phyloP scores from a whole-genome alignment of 1,139 yeast species.

The Spencermartinsiella ligniputridi region DNA sequence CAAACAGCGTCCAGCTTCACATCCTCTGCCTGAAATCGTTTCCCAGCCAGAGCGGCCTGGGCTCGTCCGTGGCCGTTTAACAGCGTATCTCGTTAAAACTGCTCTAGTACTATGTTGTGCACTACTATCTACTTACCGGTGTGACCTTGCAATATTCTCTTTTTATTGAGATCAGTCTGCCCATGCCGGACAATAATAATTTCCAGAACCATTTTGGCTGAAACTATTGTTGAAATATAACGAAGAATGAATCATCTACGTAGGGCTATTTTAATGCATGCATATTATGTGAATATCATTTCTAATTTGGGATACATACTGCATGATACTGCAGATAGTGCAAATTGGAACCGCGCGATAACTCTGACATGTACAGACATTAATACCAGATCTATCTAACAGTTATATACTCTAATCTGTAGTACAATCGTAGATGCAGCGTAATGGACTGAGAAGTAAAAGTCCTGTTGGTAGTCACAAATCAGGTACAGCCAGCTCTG shows the following conservation, averaged over 20 bases:
- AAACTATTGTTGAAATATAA: too few species aligned
- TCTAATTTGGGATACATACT: too few species aligned
- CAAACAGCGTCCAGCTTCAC: conserved; percentile 26
- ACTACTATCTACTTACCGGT: conserved; percentile 16
- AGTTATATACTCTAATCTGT: too few species aligned
- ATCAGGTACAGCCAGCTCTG: neutral
- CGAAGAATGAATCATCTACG: too few species aligned
- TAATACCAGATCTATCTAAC: too few species aligned
- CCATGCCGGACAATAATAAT: conserved; percentile 73
- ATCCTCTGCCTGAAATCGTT: conserved; percentile 14
- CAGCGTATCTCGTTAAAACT: conserved; percentile 16
- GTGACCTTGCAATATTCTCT: conserved; percentile 74
- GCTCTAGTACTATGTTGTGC: neutral
- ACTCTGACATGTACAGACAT: too few species aligned
- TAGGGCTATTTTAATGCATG: too few species aligned
- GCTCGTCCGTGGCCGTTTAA: conserved; percentile 24
- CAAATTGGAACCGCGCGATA: too few species aligned
- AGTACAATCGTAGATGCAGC: neutral
- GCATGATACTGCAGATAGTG: too few species aligned
- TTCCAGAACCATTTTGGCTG: conserved; percentile 42
- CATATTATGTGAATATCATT: too few species aligned
- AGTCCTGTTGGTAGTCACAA: too few species aligned
- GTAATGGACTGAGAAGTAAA: neutral
- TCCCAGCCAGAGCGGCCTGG: conserved; percentile 26
- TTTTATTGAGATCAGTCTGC: conserved; percentile 66